Percentiles rank a stretch among this genome's conserved stretches.
Evolutionary conservation across 345 rosid genomes (phyloP).

Genomic region (Sonneratia caseolaris): DNA sequence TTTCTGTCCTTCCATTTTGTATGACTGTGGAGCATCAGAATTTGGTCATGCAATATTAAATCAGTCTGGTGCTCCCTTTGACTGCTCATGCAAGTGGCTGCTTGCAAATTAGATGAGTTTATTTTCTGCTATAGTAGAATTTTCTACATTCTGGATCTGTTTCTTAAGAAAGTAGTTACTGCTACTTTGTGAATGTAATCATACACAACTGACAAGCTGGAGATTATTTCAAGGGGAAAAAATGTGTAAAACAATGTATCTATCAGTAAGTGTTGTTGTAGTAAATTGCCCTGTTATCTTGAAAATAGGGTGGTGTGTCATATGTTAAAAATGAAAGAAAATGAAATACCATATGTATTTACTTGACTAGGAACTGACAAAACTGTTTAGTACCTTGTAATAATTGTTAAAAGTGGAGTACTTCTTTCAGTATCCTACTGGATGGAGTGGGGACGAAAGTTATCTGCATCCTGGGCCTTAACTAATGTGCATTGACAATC

Average conservation of each 20-base stretch:
- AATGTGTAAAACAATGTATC: background rate
- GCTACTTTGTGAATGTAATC: background rate
- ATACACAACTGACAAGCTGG: background rate
- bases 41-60: background rate
- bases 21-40: background rate
- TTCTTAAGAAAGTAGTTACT: background rate
- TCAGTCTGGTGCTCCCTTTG: background rate
- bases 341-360: too few species aligned
- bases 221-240: background rate
- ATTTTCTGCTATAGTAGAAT: background rate
- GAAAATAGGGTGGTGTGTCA: background rate
- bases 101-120: background rate
- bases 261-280: background rate
- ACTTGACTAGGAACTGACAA: too few species aligned
- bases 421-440: too few species aligned
- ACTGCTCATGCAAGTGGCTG: background rate
- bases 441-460: background rate
- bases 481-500: too few species aligned
- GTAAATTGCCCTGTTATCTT: background rate
- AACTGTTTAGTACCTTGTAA: background rate
- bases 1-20: slow-evolving; percentile 7
- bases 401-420: too few species aligned
- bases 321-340: background rate
- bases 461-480: background rate
- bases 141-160: background rate